Evolutionary conservation across 2,329 filamentous ascomycete genomes (phyloP), one percentile per base, ranked within the genome.

Genomic region (Mycosphaerella arachidis): DNA sequence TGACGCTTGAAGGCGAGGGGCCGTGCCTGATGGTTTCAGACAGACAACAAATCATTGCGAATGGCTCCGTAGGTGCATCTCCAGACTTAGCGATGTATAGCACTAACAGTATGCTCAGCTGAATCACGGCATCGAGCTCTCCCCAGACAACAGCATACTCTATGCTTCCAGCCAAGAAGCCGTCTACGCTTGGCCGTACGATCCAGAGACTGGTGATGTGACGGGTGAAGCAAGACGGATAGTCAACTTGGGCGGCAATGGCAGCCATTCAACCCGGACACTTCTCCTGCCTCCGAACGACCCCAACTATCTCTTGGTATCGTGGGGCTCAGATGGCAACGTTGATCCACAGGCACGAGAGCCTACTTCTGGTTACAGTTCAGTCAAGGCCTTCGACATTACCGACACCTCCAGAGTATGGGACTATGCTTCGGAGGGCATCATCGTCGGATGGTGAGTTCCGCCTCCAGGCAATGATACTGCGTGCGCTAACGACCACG

Each of bases 181-280:
- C 12, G 86, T 88, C 37, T 87, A 80, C 68, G 76, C 83, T 1
- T 91, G 86, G 84, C 71, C 77, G 29, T 92, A 92, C 71, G 40
- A 61, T 20, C 37, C 51, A 2, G 31, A 57, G 10, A 55, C 53
- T 12, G 57, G 57, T 35, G 46, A 24, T 6, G 53, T 59, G 7
- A 45, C 56, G 33, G 57, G 57, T 35, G 52, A 59, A 7, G 57
- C 52, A 6, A 30, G 53, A 18, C 33, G 52, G 7, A 24, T 59
- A 4, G 45, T 59, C n/a, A 52, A 51, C 20, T 45, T 59, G 10
- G 57, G 57, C 37, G 57, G 57, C n/a, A 27, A 51, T 52, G 57
- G 57, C 5, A 86, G 84, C 48, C 86, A 91, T 66, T 82, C 78
- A 7, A 88, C 87, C 0, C 81, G 89, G 40, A 91, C 88, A 0